Percentiles rank a stretch among this genome's conserved stretches.
Conservation (phyloP, 2,329 filamentous ascomycete genomes). For the Aspergillus eucalypticola region DNA sequence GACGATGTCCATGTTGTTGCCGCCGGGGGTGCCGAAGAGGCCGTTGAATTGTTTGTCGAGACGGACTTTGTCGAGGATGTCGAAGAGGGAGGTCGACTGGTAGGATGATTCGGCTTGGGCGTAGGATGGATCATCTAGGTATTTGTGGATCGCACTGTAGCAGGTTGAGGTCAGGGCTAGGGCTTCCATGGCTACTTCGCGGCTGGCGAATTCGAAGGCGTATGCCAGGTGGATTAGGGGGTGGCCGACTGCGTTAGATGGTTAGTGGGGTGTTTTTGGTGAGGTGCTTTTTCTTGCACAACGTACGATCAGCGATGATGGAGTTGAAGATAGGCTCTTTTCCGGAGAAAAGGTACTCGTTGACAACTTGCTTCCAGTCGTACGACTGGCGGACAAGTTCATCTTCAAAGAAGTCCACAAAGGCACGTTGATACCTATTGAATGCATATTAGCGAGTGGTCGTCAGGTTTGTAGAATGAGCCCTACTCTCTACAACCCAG, state of each 20-base stretch:
- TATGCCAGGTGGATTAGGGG: slow-evolving; percentile 95
- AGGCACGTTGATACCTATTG: slow-evolving; percentile 77
- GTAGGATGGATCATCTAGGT: slow-evolving; percentile 71
- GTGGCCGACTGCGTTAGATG: slow-evolving; percentile 66
- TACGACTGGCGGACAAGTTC: slow-evolving; percentile 75
- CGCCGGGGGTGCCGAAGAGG: slow-evolving; percentile 60
- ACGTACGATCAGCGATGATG: slow-evolving; percentile 74
- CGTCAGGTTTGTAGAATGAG: background rate
- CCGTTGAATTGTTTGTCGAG: slow-evolving; percentile 69
- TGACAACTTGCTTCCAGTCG: slow-evolving; percentile 77
- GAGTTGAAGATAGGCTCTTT: slow-evolving; percentile 78
- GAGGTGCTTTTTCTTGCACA: background rate
- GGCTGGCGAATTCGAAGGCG: slow-evolving; percentile 82
- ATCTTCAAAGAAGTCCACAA: slow-evolving; percentile 94
- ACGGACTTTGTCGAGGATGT: slow-evolving; percentile 69
- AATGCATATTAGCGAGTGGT: background rate
- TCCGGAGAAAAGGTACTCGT: slow-evolving; percentile 69
- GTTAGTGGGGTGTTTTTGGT: too few relatives aligned
- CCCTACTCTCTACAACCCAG: slow-evolving; percentile 69
- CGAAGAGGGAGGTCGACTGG: slow-evolving; percentile 62
- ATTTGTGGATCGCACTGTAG: slow-evolving; percentile 59
- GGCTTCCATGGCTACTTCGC: slow-evolving; percentile 85
- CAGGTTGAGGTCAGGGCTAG: slow-evolving; percentile 67
- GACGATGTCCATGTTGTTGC: slow-evolving; percentile 65
- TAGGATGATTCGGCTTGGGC: slow-evolving; percentile 62